These are phyloP conservation scores for Apiotrichum gracile DNA, from an alignment of 1,284 basidiomycete genomes.

Conservation along the genomic window DNA sequence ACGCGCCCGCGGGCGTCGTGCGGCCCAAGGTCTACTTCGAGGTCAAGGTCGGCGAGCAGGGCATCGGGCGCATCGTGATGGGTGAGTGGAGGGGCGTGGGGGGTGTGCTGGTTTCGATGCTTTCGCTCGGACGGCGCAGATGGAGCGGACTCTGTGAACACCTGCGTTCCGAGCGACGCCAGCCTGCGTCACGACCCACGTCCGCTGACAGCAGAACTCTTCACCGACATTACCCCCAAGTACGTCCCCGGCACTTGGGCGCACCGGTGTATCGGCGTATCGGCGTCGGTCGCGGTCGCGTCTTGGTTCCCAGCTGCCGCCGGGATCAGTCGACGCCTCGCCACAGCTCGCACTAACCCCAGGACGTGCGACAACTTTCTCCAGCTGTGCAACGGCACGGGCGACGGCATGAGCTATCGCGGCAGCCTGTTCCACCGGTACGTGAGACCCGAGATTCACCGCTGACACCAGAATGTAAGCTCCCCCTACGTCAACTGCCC, in stretches of 20 bases:
- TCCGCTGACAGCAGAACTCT: conserved; percentile 9
- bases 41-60: conserved; percentile 1
- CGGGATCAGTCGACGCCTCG: too few relatives aligned
- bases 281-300: too few relatives aligned
- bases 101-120: neutral
- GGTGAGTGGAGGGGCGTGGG: conserved; percentile 1
- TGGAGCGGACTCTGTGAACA: neutral
- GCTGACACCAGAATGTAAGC: conserved; percentile 7
- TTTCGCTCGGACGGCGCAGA: neutral
- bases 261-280: too few relatives aligned
- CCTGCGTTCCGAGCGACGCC: neutral
- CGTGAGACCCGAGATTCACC: too few relatives aligned
- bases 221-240: conserved; percentile 10
- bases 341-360: neutral
- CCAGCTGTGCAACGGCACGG: conserved; percentile 2
- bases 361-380: conserved; percentile 15
- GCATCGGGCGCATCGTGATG: conserved; percentile 5
- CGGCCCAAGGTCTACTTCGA: conserved; percentile 10
- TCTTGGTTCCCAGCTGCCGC: too few relatives aligned
- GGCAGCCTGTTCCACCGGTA: conserved; percentile 12
- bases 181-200: neutral
- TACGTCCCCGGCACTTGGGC: neutral
- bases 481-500: too few relatives aligned
- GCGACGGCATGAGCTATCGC: neutral
- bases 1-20: conserved; percentile 8